Base-by-base conservation (phyloP, 2,329 filamentous ascomycete species). In the Phialophora macrospora region DNA sequence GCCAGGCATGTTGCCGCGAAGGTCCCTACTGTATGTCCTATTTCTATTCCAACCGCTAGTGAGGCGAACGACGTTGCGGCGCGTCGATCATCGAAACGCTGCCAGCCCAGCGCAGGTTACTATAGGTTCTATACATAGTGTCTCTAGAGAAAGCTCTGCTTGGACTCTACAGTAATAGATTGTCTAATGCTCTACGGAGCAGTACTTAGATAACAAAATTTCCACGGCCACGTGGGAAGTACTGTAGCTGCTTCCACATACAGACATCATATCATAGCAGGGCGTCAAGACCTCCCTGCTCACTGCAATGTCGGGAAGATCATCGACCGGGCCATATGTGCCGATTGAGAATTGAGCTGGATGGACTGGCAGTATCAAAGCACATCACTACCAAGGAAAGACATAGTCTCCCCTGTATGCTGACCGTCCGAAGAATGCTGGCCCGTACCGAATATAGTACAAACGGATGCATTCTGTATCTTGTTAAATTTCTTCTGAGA, bases 401-500 rank as follows among this genome's bases (percentile, higher is more conserved):
- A n/a, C 14, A n/a, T 20, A 17, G n/a, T n/a, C 17, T n/a, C 17
- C 38, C 38, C 1, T 6, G 11, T 7, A 44, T n/a, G 17, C 17
- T 44, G 38, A 11, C 17, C 38, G 17, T 44, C 8, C 5, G 6
- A 8, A n/a, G 38, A 17, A 44, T 44, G 5, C 17, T 11, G 6
- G 17, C 38, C 17, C 38, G 38, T n/a, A n/a, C 38, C 38, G 17
- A 20, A 44, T 8, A 2, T 17, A n/a, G 38, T 30, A 20, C 24
- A 59, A 8, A 14, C n/a, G 28, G 22, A 24, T 30, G 44, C 17
- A 14, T 22, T 28, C 6, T 9, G n/a, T n/a, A 32, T 52, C 30
- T 24, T 24, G 28, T 41, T 61, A 59, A 46, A 34, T 52, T 12
- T 44, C 60, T 30, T 88, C 89, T 59, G 84, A 81, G 74, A 94